Conservation (phyloP, 306 rosid species). For the Canavalia gladiata region DNA sequence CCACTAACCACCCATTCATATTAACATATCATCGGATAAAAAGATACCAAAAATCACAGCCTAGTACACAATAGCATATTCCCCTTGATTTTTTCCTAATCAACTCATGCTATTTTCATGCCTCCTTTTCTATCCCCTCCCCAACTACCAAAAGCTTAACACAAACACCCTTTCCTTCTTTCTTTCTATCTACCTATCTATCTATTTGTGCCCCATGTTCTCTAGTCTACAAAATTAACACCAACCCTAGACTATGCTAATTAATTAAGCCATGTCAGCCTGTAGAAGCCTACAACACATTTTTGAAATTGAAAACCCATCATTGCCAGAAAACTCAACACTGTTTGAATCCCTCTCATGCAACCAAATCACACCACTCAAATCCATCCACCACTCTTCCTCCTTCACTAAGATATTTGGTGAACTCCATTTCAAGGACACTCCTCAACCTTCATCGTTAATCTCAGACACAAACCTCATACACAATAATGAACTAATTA, state of each 20-base stretch:
- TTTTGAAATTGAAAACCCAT: constrained; percentile 80
- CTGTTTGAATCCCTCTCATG: constrained; percentile 71
- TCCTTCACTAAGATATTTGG: constrained; percentile 81
- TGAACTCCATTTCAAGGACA: constrained; percentile 77
- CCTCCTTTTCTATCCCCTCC: constrained; percentile 33
- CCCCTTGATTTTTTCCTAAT: constrained; percentile 44
- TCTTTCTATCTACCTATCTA: no score
- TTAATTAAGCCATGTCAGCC: constrained; percentile 67
- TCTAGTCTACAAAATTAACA: not conserved
- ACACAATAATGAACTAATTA: constrained; percentile 23
- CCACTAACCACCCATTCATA: constrained; percentile 51
- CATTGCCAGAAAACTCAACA: constrained; percentile 65
- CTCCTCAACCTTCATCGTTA: constrained; percentile 44
- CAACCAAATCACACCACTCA: constrained; percentile 61
- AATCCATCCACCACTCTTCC: constrained; percentile 50
- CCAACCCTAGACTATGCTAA: not conserved
- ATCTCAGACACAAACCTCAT: not conserved
- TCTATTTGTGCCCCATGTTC: not conserved
- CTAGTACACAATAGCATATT: constrained; percentile 50
- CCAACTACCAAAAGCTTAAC: constrained; percentile 39
- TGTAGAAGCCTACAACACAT: constrained; percentile 78
- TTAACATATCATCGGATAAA: constrained; percentile 38
- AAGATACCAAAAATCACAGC: constrained; percentile 38
- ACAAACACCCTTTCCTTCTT: not conserved
- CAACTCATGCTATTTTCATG: constrained; percentile 62